Evolutionary conservation across 2,329 filamentous ascomycete genomes (phyloP).

Genomic region (Cryphonectria naterciae): DNA sequence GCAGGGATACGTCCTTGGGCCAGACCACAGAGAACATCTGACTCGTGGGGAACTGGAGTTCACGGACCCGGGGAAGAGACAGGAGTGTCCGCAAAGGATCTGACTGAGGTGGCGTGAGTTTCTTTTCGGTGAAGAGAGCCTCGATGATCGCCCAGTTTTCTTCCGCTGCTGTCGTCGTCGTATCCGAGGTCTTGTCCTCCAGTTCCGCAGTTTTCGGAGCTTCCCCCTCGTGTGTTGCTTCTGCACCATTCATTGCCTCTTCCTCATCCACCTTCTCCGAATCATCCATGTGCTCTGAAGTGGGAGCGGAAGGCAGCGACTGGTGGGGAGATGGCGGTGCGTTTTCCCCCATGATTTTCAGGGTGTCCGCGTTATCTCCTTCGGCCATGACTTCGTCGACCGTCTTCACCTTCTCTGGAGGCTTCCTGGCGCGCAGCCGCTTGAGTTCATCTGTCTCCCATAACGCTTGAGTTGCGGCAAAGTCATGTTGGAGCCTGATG

Average conservation of each 20-base stretch:
- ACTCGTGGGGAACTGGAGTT: not conserved
- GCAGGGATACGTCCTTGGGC: conserved; percentile 14
- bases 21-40: not conserved
- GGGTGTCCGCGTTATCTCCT: not conserved
- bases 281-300: not conserved
- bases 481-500: not conserved
- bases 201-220: not conserved
- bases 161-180: not conserved
- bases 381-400: conserved; percentile 18
- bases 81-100: conserved; percentile 8
- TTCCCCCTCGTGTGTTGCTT: not conserved
- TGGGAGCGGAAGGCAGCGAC: not conserved
- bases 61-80: not conserved
- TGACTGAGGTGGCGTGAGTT: conserved; percentile 2
- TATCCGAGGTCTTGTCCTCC: not conserved
- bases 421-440: not conserved
- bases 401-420: not conserved
- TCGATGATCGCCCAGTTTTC: conserved; percentile 16
- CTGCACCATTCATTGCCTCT: not conserved
- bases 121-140: not conserved
- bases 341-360: not conserved
- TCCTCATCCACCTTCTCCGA: not conserved
- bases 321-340: not conserved
- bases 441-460: not conserved
- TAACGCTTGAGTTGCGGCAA: not conserved